Percentiles rank a stretch among this genome's conserved stretches.
These are phyloP conservation scores for Solanum dulcamara DNA, from an alignment of 257 asterid species.

Conservation along the genomic window DNA sequence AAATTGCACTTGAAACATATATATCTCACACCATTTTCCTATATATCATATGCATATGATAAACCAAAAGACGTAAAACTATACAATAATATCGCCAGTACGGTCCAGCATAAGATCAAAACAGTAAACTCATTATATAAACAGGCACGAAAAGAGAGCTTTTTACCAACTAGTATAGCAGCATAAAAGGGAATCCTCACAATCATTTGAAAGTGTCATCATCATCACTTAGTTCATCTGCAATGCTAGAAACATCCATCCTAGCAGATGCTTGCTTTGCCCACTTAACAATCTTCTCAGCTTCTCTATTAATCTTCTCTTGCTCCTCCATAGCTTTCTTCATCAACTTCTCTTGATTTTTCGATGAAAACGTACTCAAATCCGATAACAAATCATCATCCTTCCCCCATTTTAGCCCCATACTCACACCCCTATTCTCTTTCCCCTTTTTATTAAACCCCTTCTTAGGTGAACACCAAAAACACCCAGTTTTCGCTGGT, in stretches of 20 bases:
- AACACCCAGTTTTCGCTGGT: constrained; percentile 58
- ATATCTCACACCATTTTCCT: neutral
- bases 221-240: constrained; percentile 41
- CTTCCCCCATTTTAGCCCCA: constrained; percentile 25
- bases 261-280: constrained; percentile 85
- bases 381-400: constrained; percentile 44
- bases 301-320: constrained; percentile 65
- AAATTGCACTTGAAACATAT: neutral
- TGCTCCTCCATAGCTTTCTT: constrained; percentile 66
- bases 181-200: neutral
- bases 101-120: neutral
- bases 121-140: neutral
- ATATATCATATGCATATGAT: neutral
- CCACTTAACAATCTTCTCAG: constrained; percentile 82
- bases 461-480: constrained; percentile 68
- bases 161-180: neutral
- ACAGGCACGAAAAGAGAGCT: neutral
- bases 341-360: constrained; percentile 34
- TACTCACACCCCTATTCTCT: constrained; percentile 15
- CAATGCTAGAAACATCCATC: constrained; percentile 44
- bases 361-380: constrained; percentile 36
- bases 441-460: constrained; percentile 35
- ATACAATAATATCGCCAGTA: neutral
- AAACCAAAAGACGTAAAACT: neutral
- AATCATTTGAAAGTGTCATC: constrained; percentile 13